These are phyloP conservation scores for Pseudophaeomoniella oleicola DNA, from an alignment of 2,329 filamentous ascomycete species.

Conservation along the genomic window DNA sequence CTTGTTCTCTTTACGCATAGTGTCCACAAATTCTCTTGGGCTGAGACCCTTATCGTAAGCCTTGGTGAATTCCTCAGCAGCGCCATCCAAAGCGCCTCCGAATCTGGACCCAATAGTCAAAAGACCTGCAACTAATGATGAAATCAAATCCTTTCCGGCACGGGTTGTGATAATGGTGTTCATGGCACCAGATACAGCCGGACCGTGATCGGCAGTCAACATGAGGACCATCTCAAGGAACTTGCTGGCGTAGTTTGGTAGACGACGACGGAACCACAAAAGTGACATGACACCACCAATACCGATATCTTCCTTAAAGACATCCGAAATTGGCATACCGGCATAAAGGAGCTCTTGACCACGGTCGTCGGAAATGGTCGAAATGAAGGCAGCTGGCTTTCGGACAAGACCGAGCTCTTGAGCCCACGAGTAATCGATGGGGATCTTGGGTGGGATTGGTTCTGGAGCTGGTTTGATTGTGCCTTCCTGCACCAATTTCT, in stretches of 20 bases:
- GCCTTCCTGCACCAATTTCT: conserved; percentile 72
- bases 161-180: conserved; percentile 99
- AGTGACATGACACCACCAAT: conserved; percentile 99
- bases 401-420: conserved; percentile 98
- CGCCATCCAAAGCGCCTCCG: conserved; percentile 94
- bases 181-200: conserved; percentile 98
- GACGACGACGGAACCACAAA: conserved; percentile 96
- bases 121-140: conserved; percentile 86
- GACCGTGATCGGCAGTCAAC: conserved; percentile 98
- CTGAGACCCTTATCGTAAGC: conserved; percentile 96
- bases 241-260: conserved; percentile 91
- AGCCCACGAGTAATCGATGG: conserved; percentile 98
- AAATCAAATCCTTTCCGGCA: conserved; percentile 98
- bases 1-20: conserved; percentile 99
- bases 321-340: conserved; percentile 99
- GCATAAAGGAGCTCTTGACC: conserved; percentile 97
- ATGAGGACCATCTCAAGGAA: conserved; percentile 99
- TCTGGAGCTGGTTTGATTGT: conserved; percentile 75
- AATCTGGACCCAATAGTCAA: conserved; percentile 96
- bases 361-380: conserved; percentile 98
- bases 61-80: conserved; percentile 95
- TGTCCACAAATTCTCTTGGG: conserved; percentile 97
- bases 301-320: conserved; percentile 96
- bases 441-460: conserved; percentile 94
- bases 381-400: conserved; percentile 99